Base-by-base conservation (phyloP, 306 rosid genomes). In the Trifolium fragiferum region DNA sequence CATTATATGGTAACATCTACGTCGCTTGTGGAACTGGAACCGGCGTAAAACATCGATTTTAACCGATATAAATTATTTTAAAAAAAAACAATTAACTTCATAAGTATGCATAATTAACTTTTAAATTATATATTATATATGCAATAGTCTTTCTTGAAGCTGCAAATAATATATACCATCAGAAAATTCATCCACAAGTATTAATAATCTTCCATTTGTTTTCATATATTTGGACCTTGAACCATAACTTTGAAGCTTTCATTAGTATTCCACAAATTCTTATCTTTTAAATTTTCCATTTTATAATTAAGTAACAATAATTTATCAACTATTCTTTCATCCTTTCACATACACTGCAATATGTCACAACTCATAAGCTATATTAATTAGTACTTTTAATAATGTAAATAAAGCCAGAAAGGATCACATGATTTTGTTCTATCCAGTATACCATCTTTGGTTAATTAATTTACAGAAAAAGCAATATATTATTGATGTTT, bases 381-480 rank as follows among this genome's bases (percentile, higher is more conserved):
- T 55, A 40, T 40, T 40, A 40, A 14, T 62, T 12, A 47, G 8
- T 47, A 10, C 32, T 71, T 38, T 53, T 35, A 27, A 44, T 40
- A 38, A 37, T 70, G n/a, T 13, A 4, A 57, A 18, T 16, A 51
- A 19, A 72, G 63, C 16, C 53, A 47, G 40, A 74, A 53, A 10
- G 59, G 66, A 47, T 59, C 51, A 73, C 53, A 25, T 55, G 66
- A 43, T 57, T 79, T 21, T 61, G 44, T 81, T 54, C 80, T 74
- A 21, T 37, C 33, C 66, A 43, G 8, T n/a, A 5, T 50, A 60
- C 2, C 33, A 0, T 33, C 43, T 76, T 58, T 25, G 59, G 40
- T 54, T 81, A 47, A 76, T 64, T 54, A 78, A 18, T 62, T 69
- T 61, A 20, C 62, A 18, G 72, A 68, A 49, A 32, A 40, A 40